phyloP scores from a whole-genome alignment of 305 asterid genomes.

The Nicotiana rustica region DNA sequence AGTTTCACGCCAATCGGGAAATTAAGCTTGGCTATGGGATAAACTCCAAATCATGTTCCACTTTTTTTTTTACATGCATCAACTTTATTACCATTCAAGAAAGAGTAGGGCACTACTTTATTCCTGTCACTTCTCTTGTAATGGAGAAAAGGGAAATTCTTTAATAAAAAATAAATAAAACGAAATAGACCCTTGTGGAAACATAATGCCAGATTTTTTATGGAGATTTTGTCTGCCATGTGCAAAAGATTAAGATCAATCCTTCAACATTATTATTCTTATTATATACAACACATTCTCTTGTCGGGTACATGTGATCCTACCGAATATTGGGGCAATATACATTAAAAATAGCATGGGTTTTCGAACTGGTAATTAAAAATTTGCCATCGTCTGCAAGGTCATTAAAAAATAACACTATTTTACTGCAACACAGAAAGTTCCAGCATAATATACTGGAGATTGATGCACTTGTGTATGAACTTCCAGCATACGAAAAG shows the following conservation, averaged over 20 bases:
- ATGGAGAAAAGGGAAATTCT: not conserved
- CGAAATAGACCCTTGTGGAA: not conserved
- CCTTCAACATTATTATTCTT: not conserved
- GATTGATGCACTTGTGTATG: no score
- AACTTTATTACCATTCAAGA: not conserved
- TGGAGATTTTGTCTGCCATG: constrained; percentile 31
- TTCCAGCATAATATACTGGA: no score
- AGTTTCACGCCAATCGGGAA: no score
- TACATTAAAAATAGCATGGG: no score
- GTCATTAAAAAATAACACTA: no score
- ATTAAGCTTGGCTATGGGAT: not conserved
- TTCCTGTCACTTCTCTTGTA: not conserved
- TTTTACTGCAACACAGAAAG: no score
- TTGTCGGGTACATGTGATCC: constrained; percentile 14
- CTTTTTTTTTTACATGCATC: constrained; percentile 15
- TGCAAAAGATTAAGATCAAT: not conserved
- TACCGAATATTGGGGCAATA: not conserved
- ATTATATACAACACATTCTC: constrained; percentile 20
- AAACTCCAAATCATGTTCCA: constrained; percentile 4
- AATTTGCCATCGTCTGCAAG: no score
- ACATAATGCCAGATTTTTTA: not conserved
- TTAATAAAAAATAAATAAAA: not conserved
- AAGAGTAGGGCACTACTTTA: not conserved
- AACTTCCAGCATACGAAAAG: no score
- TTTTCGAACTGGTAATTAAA: no score